Base-by-base conservation (phyloP, 1,139 yeast genomes). In the Taphrina pruni region DNA sequence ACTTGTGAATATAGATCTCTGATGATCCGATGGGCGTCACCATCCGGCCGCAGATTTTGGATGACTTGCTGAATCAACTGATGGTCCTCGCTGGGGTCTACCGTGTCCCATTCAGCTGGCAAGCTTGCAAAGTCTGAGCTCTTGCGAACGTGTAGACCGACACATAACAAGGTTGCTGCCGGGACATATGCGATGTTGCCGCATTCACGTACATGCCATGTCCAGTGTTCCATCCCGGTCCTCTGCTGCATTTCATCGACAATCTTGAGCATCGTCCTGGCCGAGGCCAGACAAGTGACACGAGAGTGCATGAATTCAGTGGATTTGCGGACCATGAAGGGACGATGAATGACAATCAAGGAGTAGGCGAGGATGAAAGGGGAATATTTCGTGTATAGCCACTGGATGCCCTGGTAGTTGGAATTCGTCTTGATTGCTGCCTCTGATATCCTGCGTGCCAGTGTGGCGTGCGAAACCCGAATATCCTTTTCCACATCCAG, bases 181-280 rank as follows among this genome's bases (percentile, higher is more conserved):
- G 60, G 60, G 8, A 56, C 50, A 21, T 39, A 56, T 11, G 60
- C 60, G 12, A 56, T 56, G 21, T 56, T 56, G 38, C 50, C 8
- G 50, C 36, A 41, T 20, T 56, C 60, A 17, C 60, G 60, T n/a
- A 56, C 14, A 35, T 39, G 60, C 60, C 60, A 56, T 7, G 50
- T 17, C 36, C 41, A 56, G 21, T 56, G 60, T 6, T 38, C 50
- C 50, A 56, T 38, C 17, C 60, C 60, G 8, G 12, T 12, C 12
- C 58, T 35, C 26, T 20, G 17, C 36, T 56, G 43, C 60, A 56
- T 56, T 17, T 56, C 60, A 9, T 1, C 12, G 17, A 56, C 60
- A 20, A 56, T 56, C 32, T 56, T 26, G 12, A 56, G 8, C 46
- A 56, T 38, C 36, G 36, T 21, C 36, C 60, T 32, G 9, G 60